Evolutionary conservation across 2,329 filamentous ascomycete genomes (phyloP).

Genomic region (Verticillium isaacii): DNA sequence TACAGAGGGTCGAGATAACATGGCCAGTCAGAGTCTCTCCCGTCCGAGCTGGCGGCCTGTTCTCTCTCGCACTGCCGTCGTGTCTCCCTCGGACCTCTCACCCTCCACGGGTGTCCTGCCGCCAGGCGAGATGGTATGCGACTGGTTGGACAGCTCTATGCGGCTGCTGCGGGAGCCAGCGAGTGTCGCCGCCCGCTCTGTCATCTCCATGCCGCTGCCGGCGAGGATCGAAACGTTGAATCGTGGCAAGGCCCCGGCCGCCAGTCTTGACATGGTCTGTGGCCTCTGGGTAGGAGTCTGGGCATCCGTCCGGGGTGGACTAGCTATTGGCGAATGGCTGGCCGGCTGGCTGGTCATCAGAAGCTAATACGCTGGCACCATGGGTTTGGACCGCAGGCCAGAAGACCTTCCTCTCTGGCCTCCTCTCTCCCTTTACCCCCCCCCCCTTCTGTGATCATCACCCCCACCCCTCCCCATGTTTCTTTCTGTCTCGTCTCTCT

Average conservation of each 20-base stretch:
- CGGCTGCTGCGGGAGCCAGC: neutral
- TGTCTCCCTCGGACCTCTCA: neutral
- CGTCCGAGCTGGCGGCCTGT: neutral
- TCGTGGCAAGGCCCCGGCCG: no score
- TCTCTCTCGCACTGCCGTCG: neutral
- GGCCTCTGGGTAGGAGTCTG: neutral
- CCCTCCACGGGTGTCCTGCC: neutral
- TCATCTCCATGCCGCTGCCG: neutral
- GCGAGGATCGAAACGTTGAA: no score
- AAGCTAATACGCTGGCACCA: neutral
- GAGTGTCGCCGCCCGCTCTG: neutral
- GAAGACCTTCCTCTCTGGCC: neutral
- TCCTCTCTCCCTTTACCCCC: neutral
- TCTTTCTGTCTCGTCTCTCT: neutral
- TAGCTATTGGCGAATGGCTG: neutral
- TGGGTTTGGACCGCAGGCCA: neutral
- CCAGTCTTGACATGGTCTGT: neutral
- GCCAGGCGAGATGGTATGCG: neutral
- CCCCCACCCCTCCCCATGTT: neutral
- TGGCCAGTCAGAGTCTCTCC: neutral
- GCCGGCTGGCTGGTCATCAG: no score
- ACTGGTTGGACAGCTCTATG: neutral
- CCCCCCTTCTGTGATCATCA: neutral
- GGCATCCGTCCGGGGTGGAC: neutral
- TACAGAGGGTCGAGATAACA: neutral